Evolutionary conservation across 768 basidiomycete genomes (phyloP), one percentile per base, ranked within the genome.

Genomic region (Roridomyces roridus): DNA sequence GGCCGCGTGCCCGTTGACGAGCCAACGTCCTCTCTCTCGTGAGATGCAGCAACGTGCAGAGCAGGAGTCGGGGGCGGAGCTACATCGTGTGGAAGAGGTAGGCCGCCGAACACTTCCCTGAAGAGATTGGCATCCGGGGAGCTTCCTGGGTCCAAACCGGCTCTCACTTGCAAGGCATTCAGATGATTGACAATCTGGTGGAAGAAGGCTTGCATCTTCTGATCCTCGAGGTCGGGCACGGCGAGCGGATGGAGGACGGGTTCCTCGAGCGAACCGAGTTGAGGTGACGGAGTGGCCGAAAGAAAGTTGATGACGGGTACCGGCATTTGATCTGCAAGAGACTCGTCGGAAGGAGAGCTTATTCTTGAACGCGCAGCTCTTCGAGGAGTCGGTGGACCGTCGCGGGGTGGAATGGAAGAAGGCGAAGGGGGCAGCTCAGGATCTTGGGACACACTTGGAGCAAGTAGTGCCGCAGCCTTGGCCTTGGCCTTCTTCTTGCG

Each of bases 141-240:
- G 11, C n/a, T 51, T n/a, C 59, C 51, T 39, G 67, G 62, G 26
- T 51, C 55, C 35, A 46, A 29, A 15, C 52, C 69, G 14, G 83
- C 78, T 46, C 82, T 81, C 35, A 80, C 77, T 65, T 90, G 86
- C 75, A 94, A 85, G 40, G 82, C 80, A 64, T 88, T 86, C 52
- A 95, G 82, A 68, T 92, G 91, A 43, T 89, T 84, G 8, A 87
- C 89, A 42, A 95, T 87, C 70, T 96, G 91, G 51, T 89, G 80
- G 72, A 95, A 92, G 75, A 96, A 96, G 42, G 84, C 74, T 62
- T 94, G 91, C 65, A 96, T 85, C 41, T 83, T 86, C 48, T 84
- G 84, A 65, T 94, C 88, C 63, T 88, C 80, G 25, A 89, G 75
- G 52, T 88, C 82, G 0, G 92, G 90, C n/a, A 86, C 78, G 24